Conservation (phyloP, 805 yeast species). For the Saccharomycopsis microspora region DNA sequence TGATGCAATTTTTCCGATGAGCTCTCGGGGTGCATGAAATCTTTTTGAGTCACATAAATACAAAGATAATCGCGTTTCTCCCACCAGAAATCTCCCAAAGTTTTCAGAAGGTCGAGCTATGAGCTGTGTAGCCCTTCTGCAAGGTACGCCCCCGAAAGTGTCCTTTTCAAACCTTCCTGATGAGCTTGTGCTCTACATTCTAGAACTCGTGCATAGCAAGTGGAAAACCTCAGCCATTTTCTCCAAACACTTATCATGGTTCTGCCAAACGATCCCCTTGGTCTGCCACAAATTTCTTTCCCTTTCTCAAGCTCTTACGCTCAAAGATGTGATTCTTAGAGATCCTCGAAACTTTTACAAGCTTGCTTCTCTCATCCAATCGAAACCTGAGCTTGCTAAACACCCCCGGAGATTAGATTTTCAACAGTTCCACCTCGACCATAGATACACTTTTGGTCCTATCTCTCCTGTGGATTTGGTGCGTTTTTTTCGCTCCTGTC, state of each 20-base stretch:
- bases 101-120: too few species aligned
- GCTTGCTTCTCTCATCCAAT: background rate
- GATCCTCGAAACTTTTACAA: background rate
- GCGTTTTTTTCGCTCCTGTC: background rate
- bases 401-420: conserved; percentile 2
- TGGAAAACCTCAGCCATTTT: too few species aligned
- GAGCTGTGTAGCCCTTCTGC: too few species aligned
- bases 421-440: conserved; percentile 7
- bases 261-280: conserved; percentile 6
- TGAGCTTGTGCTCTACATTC: too few species aligned
- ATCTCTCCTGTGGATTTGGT: background rate
- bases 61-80: too few species aligned
- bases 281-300: background rate
- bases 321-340: background rate
- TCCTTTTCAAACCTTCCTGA: too few species aligned
- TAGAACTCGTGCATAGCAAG: too few species aligned
- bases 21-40: too few species aligned
- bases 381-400: background rate
- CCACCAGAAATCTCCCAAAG: too few species aligned
- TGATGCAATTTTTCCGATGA: too few species aligned
- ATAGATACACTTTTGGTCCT: background rate
- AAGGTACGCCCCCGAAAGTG: too few species aligned
- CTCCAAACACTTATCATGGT: conserved; percentile 3
- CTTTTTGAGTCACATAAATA: too few species aligned
- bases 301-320: background rate